Base-by-base conservation (phyloP, 116 monocot genomes). In the Zostera marina region DNA sequence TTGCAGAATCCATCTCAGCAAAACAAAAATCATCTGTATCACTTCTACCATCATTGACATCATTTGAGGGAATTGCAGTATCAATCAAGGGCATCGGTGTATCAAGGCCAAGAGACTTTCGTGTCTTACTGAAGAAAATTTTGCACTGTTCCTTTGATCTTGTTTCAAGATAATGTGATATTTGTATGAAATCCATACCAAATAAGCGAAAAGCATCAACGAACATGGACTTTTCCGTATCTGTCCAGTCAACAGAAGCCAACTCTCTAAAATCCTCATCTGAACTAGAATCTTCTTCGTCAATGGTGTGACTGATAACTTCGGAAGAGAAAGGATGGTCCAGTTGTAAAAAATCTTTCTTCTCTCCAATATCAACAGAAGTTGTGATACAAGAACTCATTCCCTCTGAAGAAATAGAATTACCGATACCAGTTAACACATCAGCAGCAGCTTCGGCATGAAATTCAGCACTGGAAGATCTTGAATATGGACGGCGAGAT, bases 61-160 rank as follows among this genome's bases (percentile, higher is more conserved):
- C 80, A 63, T 73, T 73, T 41, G 57, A 41, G 17, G 69, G 72
- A 8, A 66, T 77, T 56, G 54, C 56, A 5, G 5, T 72, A 72
- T 47, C 47, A 15, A 71, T 66, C 11, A 59, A 22, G 11, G 24
- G 7, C 16, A 65, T 72, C 57, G 83, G 61, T 44, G 43, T 46
- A 74, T 98, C 86, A 21, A 90, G 68, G 22, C 76, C 63, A 57
- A 98, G 86, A 63, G 75, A 83, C 38, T 86, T 98, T 5, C 86
- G 68, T 21, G 90, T 86, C 68, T 98, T 98, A 54, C 98, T 83
- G 46, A 79, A 98, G 66, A 98, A 98, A 21, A 86, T 74, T 64
- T 79, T 90, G 64, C 98, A 98, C 47, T 98, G 90, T 17, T 86
- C 86, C 43, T 47, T 75, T 48, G 98, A 90, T 51, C 81, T 80